Base-by-base conservation (phyloP, 2,329 filamentous ascomycete species). In the Apiospora koreana region DNA sequence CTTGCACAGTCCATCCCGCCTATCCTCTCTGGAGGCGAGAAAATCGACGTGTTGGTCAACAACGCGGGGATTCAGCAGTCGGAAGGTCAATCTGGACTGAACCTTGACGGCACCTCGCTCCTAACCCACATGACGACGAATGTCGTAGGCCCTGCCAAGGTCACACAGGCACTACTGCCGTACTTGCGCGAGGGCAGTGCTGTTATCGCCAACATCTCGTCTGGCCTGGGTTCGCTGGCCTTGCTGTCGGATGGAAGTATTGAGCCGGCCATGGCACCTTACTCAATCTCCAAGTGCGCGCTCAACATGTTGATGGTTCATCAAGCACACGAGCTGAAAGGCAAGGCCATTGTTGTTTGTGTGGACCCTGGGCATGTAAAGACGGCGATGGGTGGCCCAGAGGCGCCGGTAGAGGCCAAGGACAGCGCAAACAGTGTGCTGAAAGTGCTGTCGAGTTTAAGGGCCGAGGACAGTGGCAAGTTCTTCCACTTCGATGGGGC, bases 11-110 rank as follows among this genome's bases (percentile, higher is more conserved):
- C 73, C 0, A 73, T 78, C 35, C 70, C 70, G 4, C 67, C 72
- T 42, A 71, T 73, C 46, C 75, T 79, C 41, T 43, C 41, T 66
- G 78, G 54, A 38, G 31, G 72, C 18, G 75, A 76, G 2, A 73
- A 72, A 41, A 69, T 84, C 3, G 82, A 84, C 71, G 74, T 83
- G 4, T 74, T 84, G n/a, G 72, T 83, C 69, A 81, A 79, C 76
- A 84, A 84, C 42, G 81, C 82, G 1, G 82, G 81, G 14, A 62
- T 62, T 18, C 54, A 38, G 8, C 28, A 62, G 18, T 62, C 54
- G 4, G 28, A 62, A n/a, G 31, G 18, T 21, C 54, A 38, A 31
- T 38, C 28, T 12, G 54, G 31, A n/a, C 54, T 62, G 18, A 38
- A 38, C 0, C 2, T 62, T 28, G 31, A 62, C 54, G 31, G 54